Evolutionary conservation across 2,329 filamentous ascomycete genomes (phyloP).

Genomic region (Phoma sp.): DNA sequence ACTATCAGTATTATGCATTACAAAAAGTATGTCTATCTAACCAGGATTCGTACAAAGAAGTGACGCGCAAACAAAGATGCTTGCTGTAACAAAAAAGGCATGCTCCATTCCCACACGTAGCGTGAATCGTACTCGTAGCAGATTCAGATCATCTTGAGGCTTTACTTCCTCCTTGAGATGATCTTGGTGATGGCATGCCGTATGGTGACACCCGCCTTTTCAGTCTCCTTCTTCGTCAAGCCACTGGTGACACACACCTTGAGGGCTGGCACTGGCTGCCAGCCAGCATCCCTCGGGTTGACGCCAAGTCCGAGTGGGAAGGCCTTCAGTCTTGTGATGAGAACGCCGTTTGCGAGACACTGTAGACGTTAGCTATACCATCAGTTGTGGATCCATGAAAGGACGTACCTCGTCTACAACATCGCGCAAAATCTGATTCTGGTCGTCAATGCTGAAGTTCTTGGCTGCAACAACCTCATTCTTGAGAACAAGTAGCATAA

Average conservation of each 20-base stretch:
- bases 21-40: slow-evolving; percentile 7
- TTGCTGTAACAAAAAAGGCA: slow-evolving; percentile 1
- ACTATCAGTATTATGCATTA: slow-evolving; percentile 16
- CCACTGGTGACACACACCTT: slow-evolving; percentile 92
- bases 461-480: slow-evolving; percentile 78
- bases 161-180: slow-evolving; percentile 64
- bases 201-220: slow-evolving; percentile 88
- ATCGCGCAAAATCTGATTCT: slow-evolving; percentile 86
- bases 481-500: slow-evolving; percentile 85
- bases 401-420: slow-evolving; percentile 88
- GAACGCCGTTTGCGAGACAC: slow-evolving; percentile 84
- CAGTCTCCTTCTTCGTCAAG: slow-evolving; percentile 90
- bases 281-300: slow-evolving; percentile 69
- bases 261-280: slow-evolving; percentile 78
- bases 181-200: slow-evolving; percentile 94
- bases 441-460: slow-evolving; percentile 74
- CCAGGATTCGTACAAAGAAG: slow-evolving; percentile 7
- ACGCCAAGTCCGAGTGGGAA: slow-evolving; percentile 68
- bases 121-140: slow-evolving; percentile 9
- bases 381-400: not conserved
- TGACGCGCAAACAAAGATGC: not conserved
- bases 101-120: not conserved
- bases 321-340: slow-evolving; percentile 86
- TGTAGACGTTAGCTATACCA: slow-evolving; percentile 50
- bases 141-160: not conserved